These are phyloP conservation scores for Boletales sp. DNA, from an alignment of 768 basidiomycete species.

Conservation along the genomic window DNA sequence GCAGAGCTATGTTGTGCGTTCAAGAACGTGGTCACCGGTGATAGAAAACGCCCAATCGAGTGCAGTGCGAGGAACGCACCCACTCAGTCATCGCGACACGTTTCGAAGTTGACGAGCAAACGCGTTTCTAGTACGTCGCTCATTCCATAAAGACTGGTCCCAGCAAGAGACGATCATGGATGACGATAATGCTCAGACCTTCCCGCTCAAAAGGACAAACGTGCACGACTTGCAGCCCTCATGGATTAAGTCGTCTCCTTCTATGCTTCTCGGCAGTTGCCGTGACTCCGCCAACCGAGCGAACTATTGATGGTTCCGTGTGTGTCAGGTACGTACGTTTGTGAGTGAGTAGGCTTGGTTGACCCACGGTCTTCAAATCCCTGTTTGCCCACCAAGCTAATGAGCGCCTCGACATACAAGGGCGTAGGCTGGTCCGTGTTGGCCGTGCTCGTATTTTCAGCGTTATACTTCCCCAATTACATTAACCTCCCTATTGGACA, in stretches of 20 bases:
- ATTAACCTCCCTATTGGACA: not conserved
- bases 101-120: constrained; percentile 26
- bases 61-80: constrained; percentile 1
- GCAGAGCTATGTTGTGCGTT: constrained; percentile 9
- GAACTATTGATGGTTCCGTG: too few species aligned
- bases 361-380: too few species aligned
- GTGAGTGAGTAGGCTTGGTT: too few species aligned
- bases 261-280: too few species aligned
- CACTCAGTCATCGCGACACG: constrained; percentile 26
- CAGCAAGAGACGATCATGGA: constrained; percentile 28
- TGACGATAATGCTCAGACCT: constrained; percentile 31
- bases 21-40: constrained; percentile 13
- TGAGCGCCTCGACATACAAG: not conserved
- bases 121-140: constrained; percentile 30
- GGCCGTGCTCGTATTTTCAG: constrained; percentile 9
- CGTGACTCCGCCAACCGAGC: too few species aligned
- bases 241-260: constrained; percentile 15
- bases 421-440: constrained; percentile 18
- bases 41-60: constrained; percentile 15
- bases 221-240: constrained; percentile 25
- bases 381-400: too few species aligned
- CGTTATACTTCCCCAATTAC: constrained; percentile 13
- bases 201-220: constrained; percentile 31
- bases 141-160: constrained; percentile 26
- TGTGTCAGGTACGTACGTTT: too few species aligned